Conservation (phyloP, 257 asterid genomes). For the Datura wrightii region DNA sequence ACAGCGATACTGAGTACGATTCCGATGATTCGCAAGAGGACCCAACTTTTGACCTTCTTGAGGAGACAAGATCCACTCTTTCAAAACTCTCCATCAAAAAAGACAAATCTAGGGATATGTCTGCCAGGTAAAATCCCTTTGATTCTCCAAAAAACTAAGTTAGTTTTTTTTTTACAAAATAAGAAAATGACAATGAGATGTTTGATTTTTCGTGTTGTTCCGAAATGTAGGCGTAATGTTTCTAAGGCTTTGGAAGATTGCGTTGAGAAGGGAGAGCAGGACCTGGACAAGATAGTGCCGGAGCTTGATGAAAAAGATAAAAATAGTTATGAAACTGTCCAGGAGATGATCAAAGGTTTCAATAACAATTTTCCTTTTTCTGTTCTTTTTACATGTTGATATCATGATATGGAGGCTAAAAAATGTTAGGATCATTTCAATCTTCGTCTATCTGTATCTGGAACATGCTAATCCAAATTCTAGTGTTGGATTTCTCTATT, state of each 20-base stretch:
- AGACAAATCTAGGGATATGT: slow-evolving; percentile 41
- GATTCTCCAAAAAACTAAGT: not conserved
- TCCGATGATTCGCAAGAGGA: slow-evolving; percentile 68
- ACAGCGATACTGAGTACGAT: slow-evolving; percentile 40
- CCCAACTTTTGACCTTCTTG: slow-evolving; percentile 56
- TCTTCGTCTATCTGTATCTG: not conserved
- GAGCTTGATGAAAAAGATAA: slow-evolving; percentile 58
- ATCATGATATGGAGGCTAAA: not conserved
- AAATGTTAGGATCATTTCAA: not conserved
- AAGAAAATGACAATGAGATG: not conserved
- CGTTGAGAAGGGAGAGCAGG: slow-evolving; percentile 39
- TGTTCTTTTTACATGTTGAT: not conserved
- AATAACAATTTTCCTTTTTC: not conserved
- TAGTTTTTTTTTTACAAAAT: too few relatives aligned
- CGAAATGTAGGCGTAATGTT: slow-evolving; percentile 35
- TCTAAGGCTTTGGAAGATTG: slow-evolving; percentile 39
- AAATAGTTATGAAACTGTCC: slow-evolving; percentile 53
- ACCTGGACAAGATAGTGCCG: slow-evolving; percentile 29
- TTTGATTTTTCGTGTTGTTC: not conserved
- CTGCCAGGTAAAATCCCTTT: not conserved
- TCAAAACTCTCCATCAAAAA: slow-evolving; percentile 61
- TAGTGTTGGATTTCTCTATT: too few relatives aligned
- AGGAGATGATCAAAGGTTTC: slow-evolving; percentile 60
- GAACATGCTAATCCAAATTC: not conserved
- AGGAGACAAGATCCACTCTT: slow-evolving; percentile 54